Percentiles rank a stretch among this genome's conserved stretches.
Conservation (phyloP, 805 yeast genomes). For the Monosporozyma unispora region DNA sequence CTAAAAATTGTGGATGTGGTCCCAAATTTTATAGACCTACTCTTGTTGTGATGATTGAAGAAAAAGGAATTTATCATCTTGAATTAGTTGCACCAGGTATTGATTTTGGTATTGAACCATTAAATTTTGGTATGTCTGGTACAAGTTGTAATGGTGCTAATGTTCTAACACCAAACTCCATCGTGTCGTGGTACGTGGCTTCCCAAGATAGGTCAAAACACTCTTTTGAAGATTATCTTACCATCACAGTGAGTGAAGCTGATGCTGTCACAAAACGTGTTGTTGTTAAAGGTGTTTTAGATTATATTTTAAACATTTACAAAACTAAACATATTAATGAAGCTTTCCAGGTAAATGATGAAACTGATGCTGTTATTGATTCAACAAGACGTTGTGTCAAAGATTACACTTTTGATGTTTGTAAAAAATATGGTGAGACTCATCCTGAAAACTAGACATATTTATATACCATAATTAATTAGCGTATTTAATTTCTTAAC, state of each 20-base stretch:
- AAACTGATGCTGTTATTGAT: not conserved
- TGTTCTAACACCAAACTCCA: constrained; percentile 15
- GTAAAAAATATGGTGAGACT: constrained; percentile 10
- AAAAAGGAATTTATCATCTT: constrained; percentile 11
- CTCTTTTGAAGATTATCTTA: constrained; percentile 31
- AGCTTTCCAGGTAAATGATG: not conserved
- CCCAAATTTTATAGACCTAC: constrained; percentile 12
- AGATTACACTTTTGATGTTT: constrained; percentile 4
- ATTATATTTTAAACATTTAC: constrained; percentile 31
- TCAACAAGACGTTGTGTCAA: constrained; percentile 2
- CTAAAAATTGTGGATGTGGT: constrained; percentile 16
- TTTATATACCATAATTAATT: not conserved
- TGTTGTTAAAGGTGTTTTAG: constrained; percentile 31
- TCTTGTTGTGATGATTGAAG: constrained; percentile 10
- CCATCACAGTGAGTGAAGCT: constrained; percentile 33
- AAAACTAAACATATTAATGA: not conserved
- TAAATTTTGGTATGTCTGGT: constrained; percentile 11
- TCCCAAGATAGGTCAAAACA: constrained; percentile 10
- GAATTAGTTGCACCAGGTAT: constrained; percentile 12
- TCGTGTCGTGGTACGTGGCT: constrained; percentile 13
- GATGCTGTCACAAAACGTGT: constrained; percentile 32
- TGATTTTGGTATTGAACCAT: constrained; percentile 11
- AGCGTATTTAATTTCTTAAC: not conserved
- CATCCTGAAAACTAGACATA: constrained; percentile 4
- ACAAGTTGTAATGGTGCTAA: constrained; percentile 9